phyloP scores from a whole-genome alignment of 768 basidiomycete genomes.

The Psilocybe cyanescens region DNA sequence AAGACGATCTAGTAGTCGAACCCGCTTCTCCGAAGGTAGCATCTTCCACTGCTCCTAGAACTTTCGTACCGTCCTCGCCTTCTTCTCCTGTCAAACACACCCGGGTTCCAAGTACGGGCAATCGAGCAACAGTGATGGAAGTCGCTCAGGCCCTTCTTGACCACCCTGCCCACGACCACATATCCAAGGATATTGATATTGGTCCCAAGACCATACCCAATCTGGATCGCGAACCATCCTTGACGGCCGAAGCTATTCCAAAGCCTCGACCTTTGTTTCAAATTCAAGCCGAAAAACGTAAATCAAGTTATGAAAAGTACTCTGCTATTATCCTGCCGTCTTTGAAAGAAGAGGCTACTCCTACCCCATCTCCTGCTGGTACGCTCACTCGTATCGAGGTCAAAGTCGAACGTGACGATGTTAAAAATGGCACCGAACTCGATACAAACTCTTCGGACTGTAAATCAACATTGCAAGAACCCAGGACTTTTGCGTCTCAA shows the following conservation, averaged over 20 bases:
- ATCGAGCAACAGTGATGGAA: slow-evolving; percentile 77
- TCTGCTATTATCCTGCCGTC: slow-evolving; percentile 66
- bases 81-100: slow-evolving; percentile 36
- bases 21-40: neutral
- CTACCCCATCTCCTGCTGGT: slow-evolving; percentile 53
- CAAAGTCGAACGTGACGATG: neutral
- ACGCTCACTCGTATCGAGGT: slow-evolving; percentile 46
- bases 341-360: slow-evolving; percentile 70
- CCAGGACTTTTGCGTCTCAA: neutral
- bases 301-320: slow-evolving; percentile 71
- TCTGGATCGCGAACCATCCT: neutral
- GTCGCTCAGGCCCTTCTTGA: slow-evolving; percentile 66
- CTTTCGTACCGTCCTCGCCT: slow-evolving; percentile 1
- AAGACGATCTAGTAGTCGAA: neutral
- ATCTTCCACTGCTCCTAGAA: neutral
- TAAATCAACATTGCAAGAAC: neutral
- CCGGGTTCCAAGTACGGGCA: slow-evolving; percentile 71
- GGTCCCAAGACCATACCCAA: neutral
- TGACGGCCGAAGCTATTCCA: slow-evolving; percentile 18
- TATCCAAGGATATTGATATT: neutral
- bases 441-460: neutral
- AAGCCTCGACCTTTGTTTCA: slow-evolving; percentile 27
- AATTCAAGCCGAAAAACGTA: slow-evolving; percentile 55
- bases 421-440: neutral
- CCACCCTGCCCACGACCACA: slow-evolving; percentile 1